Conservation (phyloP, 2,329 filamentous ascomycete species). For the Cordyceps javanica region DNA sequence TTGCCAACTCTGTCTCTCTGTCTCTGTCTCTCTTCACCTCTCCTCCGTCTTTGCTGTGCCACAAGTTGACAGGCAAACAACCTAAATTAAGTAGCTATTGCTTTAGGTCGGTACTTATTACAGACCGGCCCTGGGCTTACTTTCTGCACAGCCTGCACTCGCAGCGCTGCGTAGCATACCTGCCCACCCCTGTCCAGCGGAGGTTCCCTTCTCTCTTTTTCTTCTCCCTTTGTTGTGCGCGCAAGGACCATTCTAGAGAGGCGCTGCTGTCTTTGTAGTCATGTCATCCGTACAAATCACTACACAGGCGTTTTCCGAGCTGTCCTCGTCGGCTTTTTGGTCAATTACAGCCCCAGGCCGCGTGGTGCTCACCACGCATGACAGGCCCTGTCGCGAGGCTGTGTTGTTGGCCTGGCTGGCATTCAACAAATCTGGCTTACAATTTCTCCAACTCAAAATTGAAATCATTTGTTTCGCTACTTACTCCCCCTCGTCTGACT, state of each 20-base stretch:
- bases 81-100: too few relatives aligned
- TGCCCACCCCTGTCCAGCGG: neutral
- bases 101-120: too few relatives aligned
- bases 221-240: neutral
- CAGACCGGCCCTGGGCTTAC: too few relatives aligned
- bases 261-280: neutral
- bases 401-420: neutral
- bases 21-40: too few relatives aligned
- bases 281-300: too few relatives aligned
- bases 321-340: neutral
- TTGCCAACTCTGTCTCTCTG: neutral
- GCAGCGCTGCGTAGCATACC: neutral
- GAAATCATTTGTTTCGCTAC: neutral
- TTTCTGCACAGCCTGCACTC: neutral
- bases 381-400: slow-evolving; percentile 1
- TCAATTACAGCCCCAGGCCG: neutral
- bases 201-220: too few relatives aligned
- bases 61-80: too few relatives aligned
- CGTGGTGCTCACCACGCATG: neutral
- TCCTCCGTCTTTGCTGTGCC: too few relatives aligned
- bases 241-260: neutral
- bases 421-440: neutral
- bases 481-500: too few relatives aligned
- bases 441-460: neutral
- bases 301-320: neutral